Evolutionary conservation across 495 filamentous ascomycete species (phyloP).

Genomic region (Daldinia concentrica): DNA sequence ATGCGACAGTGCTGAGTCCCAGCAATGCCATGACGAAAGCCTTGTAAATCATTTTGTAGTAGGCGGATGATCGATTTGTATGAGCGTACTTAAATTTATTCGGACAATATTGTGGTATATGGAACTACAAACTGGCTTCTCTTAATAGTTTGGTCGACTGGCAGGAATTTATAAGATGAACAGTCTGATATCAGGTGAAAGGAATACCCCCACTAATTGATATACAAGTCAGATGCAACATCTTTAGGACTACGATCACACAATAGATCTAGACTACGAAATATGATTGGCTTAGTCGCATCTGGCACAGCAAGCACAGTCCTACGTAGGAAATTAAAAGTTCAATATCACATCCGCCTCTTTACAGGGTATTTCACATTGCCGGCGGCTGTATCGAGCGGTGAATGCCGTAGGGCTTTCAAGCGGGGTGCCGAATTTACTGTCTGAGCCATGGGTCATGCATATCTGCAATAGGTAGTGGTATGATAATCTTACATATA

Average conservation of each 20-base stretch:
- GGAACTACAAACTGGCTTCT: background rate
- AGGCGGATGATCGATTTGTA: background rate
- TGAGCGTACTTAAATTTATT: background rate
- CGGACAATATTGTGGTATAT: background rate
- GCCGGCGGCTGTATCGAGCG: conserved; percentile 7
- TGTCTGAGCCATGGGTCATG: background rate
- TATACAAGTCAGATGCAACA: conserved; percentile 4
- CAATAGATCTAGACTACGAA: background rate
- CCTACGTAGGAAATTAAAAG: background rate
- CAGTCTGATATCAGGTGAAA: background rate
- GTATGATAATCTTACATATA: background rate
- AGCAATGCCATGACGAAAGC: background rate
- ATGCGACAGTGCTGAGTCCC: conserved; percentile 2
- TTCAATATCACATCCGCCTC: conserved; percentile 6
- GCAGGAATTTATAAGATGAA: background rate
- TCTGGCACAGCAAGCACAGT: background rate
- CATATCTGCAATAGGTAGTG: conserved; percentile 7
- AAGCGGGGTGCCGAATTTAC: background rate
- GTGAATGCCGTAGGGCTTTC: conserved; percentile 6
- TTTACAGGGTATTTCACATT: background rate
- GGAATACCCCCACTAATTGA: conserved; percentile 5
- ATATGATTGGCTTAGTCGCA: conserved; percentile 1
- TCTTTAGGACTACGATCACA: background rate
- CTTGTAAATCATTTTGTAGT: conserved; percentile 11
- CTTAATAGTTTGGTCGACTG: background rate